A percentile compares a stretch with the other conserved stretches of the same genome.
phyloP scores from a whole-genome alignment of 495 filamentous ascomycete genomes.

The Lepidopterella palustris region DNA sequence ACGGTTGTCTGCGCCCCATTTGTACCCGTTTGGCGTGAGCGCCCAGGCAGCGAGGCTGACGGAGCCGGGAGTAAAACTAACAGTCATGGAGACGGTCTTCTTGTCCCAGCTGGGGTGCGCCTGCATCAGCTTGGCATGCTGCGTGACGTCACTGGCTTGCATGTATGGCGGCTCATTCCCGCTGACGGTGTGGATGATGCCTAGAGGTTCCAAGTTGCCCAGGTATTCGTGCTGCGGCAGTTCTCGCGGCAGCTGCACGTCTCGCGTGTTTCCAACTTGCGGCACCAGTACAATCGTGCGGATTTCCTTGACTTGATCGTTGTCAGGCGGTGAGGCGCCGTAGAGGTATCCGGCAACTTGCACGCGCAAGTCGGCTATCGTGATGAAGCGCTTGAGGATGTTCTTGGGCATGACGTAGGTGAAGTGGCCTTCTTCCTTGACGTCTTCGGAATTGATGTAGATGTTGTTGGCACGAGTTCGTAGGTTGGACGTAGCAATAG shows the following conservation, averaged over 20 bases:
- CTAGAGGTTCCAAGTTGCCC: constrained; percentile 79
- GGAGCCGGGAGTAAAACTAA: constrained; percentile 97
- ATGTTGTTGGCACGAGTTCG: constrained; percentile 95
- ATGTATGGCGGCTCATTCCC: constrained; percentile 95
- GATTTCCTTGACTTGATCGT: constrained; percentile 95
- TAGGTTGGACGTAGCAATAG: constrained; percentile 93
- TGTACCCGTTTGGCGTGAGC: constrained; percentile 84
- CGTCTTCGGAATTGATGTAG: constrained; percentile 92
- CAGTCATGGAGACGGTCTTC: constrained; percentile 92
- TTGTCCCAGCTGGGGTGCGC: constrained; percentile 81
- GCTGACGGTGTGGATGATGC: constrained; percentile 90
- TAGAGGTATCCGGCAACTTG: constrained; percentile 96
- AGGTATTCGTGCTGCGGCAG: constrained; percentile 92
- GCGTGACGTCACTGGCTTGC: constrained; percentile 88
- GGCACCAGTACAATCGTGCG: constrained; percentile 95
- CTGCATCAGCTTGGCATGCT: constrained; percentile 83
- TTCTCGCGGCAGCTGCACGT: constrained; percentile 85
- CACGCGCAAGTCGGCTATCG: constrained; percentile 91
- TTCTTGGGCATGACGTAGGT: constrained; percentile 99
- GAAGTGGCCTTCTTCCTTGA: constrained; percentile 71
- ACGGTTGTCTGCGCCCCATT: constrained; percentile 96
- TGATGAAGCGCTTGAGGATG: constrained; percentile 96
- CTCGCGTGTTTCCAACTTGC: constrained; percentile 89
- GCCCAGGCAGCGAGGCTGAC: constrained; percentile 91
- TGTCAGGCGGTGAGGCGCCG: constrained; percentile 85